A percentile compares a stretch with the other conserved stretches of the same genome.
Conservation (phyloP, 2,329 filamentous ascomycete genomes). For the Stenocarpella maydis region DNA sequence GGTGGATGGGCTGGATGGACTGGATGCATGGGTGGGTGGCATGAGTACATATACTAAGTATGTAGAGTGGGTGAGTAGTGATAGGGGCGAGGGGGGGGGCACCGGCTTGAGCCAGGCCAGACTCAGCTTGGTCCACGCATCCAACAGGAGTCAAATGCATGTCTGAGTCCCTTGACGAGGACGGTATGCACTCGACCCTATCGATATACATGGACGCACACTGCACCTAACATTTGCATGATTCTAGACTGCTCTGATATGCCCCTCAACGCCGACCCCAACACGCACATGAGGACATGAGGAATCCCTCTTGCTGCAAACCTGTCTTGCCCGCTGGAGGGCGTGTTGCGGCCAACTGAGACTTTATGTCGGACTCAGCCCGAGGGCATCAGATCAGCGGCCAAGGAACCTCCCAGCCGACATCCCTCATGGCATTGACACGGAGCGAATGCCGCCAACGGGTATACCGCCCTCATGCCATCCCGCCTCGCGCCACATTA, state of each 20-base stretch:
- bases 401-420: slow-evolving; percentile 19
- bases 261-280: not conserved
- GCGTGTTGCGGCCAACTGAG: slow-evolving; percentile 25
- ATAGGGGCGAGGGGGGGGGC: too few species aligned
- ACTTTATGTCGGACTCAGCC: slow-evolving; percentile 20
- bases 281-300: slow-evolving; percentile 2
- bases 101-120: slow-evolving; percentile 12
- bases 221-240: not conserved
- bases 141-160: slow-evolving; percentile 24
- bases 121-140: slow-evolving; percentile 7
- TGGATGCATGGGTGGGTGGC: not conserved
- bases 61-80: not conserved
- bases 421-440: slow-evolving; percentile 24
- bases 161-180: slow-evolving; percentile 25
- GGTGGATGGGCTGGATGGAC: not conserved
- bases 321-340: not conserved
- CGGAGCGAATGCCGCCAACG: not conserved
- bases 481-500: not conserved
- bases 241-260: not conserved
- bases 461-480: slow-evolving; percentile 5
- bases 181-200: not conserved
- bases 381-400: slow-evolving; percentile 25
- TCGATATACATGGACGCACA: not conserved
- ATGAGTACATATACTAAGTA: not conserved
- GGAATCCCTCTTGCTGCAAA: not conserved